Conservation (phyloP, 2,329 filamentous ascomycete genomes). For the Balansia obtecta region DNA sequence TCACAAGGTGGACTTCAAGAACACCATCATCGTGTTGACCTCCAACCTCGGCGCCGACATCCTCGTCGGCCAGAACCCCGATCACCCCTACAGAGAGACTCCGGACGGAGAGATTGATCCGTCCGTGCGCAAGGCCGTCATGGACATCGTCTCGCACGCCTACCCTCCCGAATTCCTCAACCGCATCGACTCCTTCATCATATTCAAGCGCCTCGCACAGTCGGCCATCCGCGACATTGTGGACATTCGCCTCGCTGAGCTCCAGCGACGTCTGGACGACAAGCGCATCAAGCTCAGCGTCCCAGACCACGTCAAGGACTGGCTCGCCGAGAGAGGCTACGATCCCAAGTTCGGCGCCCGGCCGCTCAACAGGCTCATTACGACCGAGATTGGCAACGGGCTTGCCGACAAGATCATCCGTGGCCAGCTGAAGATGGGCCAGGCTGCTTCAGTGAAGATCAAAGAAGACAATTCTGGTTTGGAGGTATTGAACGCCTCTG, state of each 20-base stretch:
- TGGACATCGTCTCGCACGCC: slow-evolving; percentile 66
- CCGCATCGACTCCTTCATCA: slow-evolving; percentile 89
- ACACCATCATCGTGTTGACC: slow-evolving; percentile 91
- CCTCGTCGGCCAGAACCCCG: slow-evolving; percentile 61
- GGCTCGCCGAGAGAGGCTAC: slow-evolving; percentile 83
- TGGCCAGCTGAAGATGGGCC: slow-evolving; percentile 65
- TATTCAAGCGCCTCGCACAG: slow-evolving; percentile 78
- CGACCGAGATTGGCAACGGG: slow-evolving; percentile 77
- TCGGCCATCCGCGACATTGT: slow-evolving; percentile 81
- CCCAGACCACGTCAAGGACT: slow-evolving; percentile 59
- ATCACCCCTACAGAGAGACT: slow-evolving; percentile 51
- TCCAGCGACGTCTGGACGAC: slow-evolving; percentile 74
- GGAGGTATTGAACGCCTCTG: slow-evolving; percentile 28
- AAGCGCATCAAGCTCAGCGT: slow-evolving; percentile 69
- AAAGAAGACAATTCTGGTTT: slow-evolving; percentile 48
- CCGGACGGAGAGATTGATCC: slow-evolving; percentile 57
- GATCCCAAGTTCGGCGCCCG: slow-evolving; percentile 85
- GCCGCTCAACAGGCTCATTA: slow-evolving; percentile 81
- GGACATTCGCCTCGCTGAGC: slow-evolving; percentile 76
- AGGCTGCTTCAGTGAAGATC: slow-evolving; percentile 58
- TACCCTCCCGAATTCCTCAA: slow-evolving; percentile 94
- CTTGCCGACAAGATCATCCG: slow-evolving; percentile 87
- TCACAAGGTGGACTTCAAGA: slow-evolving; percentile 92
- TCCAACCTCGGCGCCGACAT: slow-evolving; percentile 92
- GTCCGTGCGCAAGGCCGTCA: slow-evolving; percentile 64